phyloP scores from a whole-genome alignment of 768 basidiomycete genomes.

The Phaffia tasmanica region DNA sequence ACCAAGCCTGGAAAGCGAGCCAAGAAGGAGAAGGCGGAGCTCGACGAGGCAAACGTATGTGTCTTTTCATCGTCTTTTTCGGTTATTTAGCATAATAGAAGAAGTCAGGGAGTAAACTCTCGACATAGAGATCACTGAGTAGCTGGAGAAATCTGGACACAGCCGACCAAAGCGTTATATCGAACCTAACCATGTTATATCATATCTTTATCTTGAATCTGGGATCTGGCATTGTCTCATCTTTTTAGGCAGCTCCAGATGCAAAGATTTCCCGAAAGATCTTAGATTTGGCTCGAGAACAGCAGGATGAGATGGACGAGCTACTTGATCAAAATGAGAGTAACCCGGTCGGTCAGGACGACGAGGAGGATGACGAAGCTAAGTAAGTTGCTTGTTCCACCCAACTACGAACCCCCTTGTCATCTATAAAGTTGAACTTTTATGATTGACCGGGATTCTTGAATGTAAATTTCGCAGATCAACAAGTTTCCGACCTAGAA shows the following conservation, averaged over 20 bases:
- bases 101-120: background rate
- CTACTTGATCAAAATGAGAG: slow-evolving; percentile 31
- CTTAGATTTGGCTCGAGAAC: slow-evolving; percentile 80
- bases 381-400: background rate
- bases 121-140: background rate
- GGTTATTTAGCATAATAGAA: slow-evolving; percentile 11
- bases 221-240: too few relatives aligned
- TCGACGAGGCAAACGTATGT: slow-evolving; percentile 52
- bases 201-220: background rate
- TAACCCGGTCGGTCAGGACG: slow-evolving; percentile 28
- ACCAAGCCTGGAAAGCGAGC: slow-evolving; percentile 46
- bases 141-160: background rate
- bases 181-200: background rate
- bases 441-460: background rate
- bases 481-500: slow-evolving; percentile 8
- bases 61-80: slow-evolving; percentile 42
- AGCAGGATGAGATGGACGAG: slow-evolving; percentile 72
- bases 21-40: slow-evolving; percentile 39
- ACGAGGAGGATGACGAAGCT: slow-evolving; percentile 33
- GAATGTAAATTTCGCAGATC: background rate
- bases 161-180: background rate
- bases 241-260: slow-evolving; percentile 32
- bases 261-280: slow-evolving; percentile 62
- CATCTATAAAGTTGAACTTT: background rate
- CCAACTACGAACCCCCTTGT: background rate